A percentile compares a stretch with the other conserved stretches of the same genome.
Evolutionary conservation across 1,139 yeast species (phyloP).

Genomic region (Diutina mesorugosa): DNA sequence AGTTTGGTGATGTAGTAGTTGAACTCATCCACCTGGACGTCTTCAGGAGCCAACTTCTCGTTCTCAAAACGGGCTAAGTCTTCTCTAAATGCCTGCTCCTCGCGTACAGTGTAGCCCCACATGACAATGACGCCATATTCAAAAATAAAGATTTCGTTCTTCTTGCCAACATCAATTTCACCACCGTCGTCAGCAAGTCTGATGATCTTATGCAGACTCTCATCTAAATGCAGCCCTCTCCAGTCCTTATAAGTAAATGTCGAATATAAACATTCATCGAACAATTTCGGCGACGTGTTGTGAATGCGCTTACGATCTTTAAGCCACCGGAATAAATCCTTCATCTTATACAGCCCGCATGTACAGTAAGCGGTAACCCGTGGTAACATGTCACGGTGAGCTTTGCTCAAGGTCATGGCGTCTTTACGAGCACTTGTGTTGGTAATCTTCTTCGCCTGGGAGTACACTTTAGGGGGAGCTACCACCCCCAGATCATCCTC

Average conservation of each 20-base stretch:
- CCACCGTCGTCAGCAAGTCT: slow-evolving; percentile 90
- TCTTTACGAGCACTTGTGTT: slow-evolving; percentile 90
- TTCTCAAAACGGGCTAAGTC: slow-evolving; percentile 82
- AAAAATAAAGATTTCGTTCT: slow-evolving; percentile 73
- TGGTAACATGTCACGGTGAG: slow-evolving; percentile 72
- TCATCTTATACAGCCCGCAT: slow-evolving; percentile 83
- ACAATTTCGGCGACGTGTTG: slow-evolving; percentile 72
- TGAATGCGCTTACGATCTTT: slow-evolving; percentile 64
- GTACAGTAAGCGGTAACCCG: slow-evolving; percentile 95
- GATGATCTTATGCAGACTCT: slow-evolving; percentile 27
- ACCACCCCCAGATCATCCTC: slow-evolving; percentile 11
- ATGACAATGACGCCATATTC: slow-evolving; percentile 90
- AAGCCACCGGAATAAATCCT: slow-evolving; percentile 74
- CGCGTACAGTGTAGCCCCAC: slow-evolving; percentile 87
- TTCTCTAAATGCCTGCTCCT: slow-evolving; percentile 69
- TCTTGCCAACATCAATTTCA: slow-evolving; percentile 71
- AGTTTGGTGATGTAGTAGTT: slow-evolving; percentile 87
- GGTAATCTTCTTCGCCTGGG: slow-evolving; percentile 73
- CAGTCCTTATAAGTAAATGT: slow-evolving; percentile 79
- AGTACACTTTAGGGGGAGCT: slow-evolving; percentile 32
- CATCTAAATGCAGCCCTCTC: slow-evolving; percentile 30
- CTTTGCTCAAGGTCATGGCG: slow-evolving; percentile 86
- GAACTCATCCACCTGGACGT: slow-evolving; percentile 87
- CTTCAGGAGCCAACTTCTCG: slow-evolving; percentile 83
- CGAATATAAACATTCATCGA: slow-evolving; percentile 89